Conservation (phyloP, 305 asterid species). For the Rubia tinctorum region DNA sequence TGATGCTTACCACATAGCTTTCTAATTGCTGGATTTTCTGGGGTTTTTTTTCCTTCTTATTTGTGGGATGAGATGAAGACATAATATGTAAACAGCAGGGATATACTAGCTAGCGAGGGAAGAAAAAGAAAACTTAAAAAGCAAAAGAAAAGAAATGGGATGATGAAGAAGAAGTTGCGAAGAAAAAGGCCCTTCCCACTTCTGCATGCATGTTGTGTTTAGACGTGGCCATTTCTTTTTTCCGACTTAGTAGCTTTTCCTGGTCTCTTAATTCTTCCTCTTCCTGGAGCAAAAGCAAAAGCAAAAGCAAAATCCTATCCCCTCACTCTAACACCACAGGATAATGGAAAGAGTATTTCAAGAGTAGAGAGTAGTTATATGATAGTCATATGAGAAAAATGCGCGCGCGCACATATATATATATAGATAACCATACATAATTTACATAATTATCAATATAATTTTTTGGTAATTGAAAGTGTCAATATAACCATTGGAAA, state of each 20-base stretch:
- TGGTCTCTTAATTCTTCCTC: background rate
- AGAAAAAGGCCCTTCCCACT: constrained; percentile 11
- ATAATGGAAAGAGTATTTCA: too few relatives aligned
- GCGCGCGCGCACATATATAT: too few relatives aligned
- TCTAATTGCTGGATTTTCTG: constrained; percentile 2
- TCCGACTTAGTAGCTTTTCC: background rate
- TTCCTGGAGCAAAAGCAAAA: background rate
- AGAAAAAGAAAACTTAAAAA: background rate
- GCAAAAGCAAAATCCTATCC: too few relatives aligned
- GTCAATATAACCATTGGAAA: too few relatives aligned
- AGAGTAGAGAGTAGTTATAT: too few relatives aligned
- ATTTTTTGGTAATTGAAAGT: too few relatives aligned
- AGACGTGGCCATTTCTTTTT: constrained; percentile 14
- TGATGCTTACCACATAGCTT: constrained; percentile 13
- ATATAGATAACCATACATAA: too few relatives aligned
- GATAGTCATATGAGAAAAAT: too few relatives aligned
- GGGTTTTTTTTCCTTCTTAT: background rate
- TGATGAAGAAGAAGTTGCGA: background rate
- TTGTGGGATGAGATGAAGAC: constrained; percentile 22
- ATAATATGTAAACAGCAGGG: constrained; percentile 13
- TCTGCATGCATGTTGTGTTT: constrained; percentile 16
- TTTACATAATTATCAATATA: too few relatives aligned
- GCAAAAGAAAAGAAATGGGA: background rate
- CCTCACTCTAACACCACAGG: too few relatives aligned
- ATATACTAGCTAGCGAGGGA: constrained; percentile 11